Conservation (phyloP, 345 rosid species). For the Pugionium cornutum region DNA sequence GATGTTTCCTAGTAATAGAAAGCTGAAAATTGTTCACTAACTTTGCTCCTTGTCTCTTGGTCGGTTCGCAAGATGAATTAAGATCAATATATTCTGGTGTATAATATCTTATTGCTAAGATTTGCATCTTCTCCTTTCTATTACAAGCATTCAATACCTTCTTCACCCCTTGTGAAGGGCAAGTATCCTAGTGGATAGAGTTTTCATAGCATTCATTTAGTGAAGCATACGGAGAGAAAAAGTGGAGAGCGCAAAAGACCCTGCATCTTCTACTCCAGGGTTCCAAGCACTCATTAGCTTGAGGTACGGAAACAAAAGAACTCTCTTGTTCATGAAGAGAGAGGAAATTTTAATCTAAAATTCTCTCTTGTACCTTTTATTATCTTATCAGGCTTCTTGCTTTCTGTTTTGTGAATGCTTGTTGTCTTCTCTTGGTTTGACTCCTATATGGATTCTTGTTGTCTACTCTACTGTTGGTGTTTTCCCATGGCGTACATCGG, state of each 20-base stretch:
- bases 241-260: background rate
- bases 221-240: too few relatives aligned
- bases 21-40: background rate
- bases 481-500: too few relatives aligned
- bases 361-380: too few relatives aligned
- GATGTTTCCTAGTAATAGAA: background rate
- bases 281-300: background rate
- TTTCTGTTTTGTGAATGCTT: background rate
- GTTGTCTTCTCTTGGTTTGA: conserved; percentile 3
- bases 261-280: background rate
- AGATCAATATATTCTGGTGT: background rate
- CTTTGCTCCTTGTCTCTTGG: background rate
- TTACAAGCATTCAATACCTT: background rate
- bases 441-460: too few relatives aligned
- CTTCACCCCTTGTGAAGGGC: background rate
- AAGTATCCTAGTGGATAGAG: background rate
- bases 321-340: background rate
- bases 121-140: background rate
- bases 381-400: background rate
- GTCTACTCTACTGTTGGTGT: too few relatives aligned
- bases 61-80: too few relatives aligned
- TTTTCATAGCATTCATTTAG: background rate
- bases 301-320: conserved; percentile 14
- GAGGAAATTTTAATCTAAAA: background rate
- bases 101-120: background rate